Percentiles rank a stretch among this genome's conserved stretches.
Conservation (phyloP, 257 asterid species). For the Fraxinus americana region DNA sequence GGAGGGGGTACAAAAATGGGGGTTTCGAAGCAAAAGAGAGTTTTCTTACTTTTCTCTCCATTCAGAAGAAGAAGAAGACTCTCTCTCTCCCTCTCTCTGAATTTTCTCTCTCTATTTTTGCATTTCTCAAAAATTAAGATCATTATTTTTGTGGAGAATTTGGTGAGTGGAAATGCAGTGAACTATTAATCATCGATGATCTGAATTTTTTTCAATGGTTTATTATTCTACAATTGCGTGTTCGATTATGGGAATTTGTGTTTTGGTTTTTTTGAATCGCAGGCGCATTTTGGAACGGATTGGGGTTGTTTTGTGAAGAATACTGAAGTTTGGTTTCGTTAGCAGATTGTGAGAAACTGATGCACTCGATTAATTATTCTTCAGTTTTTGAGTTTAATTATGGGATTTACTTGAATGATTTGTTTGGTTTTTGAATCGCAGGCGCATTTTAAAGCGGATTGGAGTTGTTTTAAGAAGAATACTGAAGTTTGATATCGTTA, state of each 20-base stretch:
- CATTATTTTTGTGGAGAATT: slow-evolving; percentile 4
- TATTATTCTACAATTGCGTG: slow-evolving; percentile 17
- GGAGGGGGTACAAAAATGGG: slow-evolving; percentile 55
- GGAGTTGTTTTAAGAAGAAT: slow-evolving; percentile 25
- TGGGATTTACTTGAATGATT: slow-evolving; percentile 4
- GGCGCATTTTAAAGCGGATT: slow-evolving; percentile 21
- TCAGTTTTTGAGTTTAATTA: slow-evolving; percentile 16
- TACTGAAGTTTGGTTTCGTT: slow-evolving; percentile 14
- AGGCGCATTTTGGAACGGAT: slow-evolving; percentile 28
- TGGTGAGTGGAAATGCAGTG: slow-evolving; percentile 58
- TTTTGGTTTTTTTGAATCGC: slow-evolving; percentile 7
- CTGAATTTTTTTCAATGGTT: not conserved
- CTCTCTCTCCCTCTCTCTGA: slow-evolving; percentile 22
- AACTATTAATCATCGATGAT: slow-evolving; percentile 23
- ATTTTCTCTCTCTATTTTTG: slow-evolving; percentile 25
- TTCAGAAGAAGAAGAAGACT: slow-evolving; percentile 36
- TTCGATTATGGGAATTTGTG: slow-evolving; percentile 10
- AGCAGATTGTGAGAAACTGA: slow-evolving; percentile 16
- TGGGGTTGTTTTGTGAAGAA: slow-evolving; percentile 16
- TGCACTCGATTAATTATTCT: not conserved
- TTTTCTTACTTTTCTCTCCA: slow-evolving; percentile 43
- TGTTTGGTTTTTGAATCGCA: slow-evolving; percentile 22
- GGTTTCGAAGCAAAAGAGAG: slow-evolving; percentile 49
- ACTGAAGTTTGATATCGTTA: slow-evolving; percentile 23
- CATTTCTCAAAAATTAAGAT: slow-evolving; percentile 13